Conservation (phyloP, 306 rosid species). For the Ceratonia siliqua region DNA sequence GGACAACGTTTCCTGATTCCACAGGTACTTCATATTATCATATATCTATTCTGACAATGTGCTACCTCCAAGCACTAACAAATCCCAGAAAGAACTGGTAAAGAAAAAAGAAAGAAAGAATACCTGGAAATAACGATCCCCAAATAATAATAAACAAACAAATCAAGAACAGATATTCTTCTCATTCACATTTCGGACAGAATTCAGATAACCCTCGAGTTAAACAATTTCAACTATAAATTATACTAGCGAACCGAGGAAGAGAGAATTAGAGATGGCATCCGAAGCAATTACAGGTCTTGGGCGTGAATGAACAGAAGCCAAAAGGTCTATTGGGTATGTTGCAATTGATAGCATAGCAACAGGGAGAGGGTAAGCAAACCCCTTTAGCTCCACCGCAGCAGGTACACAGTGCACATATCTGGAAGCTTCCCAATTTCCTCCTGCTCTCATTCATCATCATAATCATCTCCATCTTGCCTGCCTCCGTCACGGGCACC, state of each 20-base stretch:
- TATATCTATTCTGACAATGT: slow-evolving; percentile 50
- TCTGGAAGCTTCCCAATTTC: slow-evolving; percentile 80
- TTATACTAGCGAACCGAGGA: slow-evolving; percentile 31
- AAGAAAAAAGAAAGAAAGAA: not conserved
- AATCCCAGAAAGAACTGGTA: slow-evolving; percentile 44
- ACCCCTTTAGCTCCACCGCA: slow-evolving; percentile 94
- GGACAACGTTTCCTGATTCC: slow-evolving; percentile 51
- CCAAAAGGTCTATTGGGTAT: slow-evolving; percentile 97
- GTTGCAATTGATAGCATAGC: slow-evolving; percentile 99
- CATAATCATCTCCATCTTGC: slow-evolving; percentile 59
- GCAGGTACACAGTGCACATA: slow-evolving; percentile 95
- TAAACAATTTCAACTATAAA: slow-evolving; percentile 44
- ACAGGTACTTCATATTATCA: slow-evolving; percentile 38
- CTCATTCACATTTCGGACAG: slow-evolving; percentile 64
- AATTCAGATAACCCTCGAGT: slow-evolving; percentile 44
- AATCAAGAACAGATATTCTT: slow-evolving; percentile 74
- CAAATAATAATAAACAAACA: slow-evolving; percentile 42
- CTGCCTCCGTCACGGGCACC: slow-evolving; percentile 69
- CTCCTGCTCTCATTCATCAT: slow-evolving; percentile 85
- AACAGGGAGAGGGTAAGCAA: slow-evolving; percentile 97
- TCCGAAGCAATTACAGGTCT: slow-evolving; percentile 98
- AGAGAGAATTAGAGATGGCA: slow-evolving; percentile 66
- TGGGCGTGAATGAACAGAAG: slow-evolving; percentile 96
- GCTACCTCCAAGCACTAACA: slow-evolving; percentile 51
- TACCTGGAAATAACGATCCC: slow-evolving; percentile 39